Conservation (phyloP, 1,139 yeast species). For the Taphrina sp. region DNA sequence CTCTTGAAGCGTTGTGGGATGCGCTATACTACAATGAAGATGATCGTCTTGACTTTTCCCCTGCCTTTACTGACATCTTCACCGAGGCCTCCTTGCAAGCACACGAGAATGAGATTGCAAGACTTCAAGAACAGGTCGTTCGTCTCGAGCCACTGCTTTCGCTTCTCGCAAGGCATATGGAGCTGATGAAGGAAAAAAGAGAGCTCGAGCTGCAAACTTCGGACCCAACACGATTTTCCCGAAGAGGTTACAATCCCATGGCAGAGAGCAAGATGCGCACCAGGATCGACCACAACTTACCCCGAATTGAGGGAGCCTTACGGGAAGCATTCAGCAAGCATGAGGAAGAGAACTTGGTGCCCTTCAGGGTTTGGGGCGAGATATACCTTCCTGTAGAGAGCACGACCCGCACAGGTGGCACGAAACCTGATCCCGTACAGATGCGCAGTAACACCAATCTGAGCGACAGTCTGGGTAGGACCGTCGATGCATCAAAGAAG, state of each 20-base stretch:
- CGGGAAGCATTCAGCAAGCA: constrained; percentile 52
- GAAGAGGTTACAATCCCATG: constrained; percentile 59
- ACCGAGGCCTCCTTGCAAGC: constrained; percentile 56
- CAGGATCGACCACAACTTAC: constrained; percentile 63
- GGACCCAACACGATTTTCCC: constrained; percentile 76
- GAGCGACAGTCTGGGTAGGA: too few relatives aligned
- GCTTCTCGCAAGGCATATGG: constrained; percentile 56
- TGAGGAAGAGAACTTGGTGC: constrained; percentile 46
- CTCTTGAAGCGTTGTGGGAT: constrained; percentile 63
- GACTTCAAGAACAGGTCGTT: constrained; percentile 54
- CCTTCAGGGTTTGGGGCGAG: constrained; percentile 24
- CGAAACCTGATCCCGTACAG: background rate
- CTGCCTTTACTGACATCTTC: constrained; percentile 47
- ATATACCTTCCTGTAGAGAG: background rate
- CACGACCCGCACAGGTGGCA: background rate
- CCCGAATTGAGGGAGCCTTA: constrained; percentile 58
- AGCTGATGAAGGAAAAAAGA: constrained; percentile 59
- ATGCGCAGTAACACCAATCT: background rate
- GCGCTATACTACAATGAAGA: constrained; percentile 58
- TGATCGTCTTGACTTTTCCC: constrained; percentile 46
- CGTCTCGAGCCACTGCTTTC: constrained; percentile 57
- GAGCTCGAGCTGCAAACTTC: constrained; percentile 67
- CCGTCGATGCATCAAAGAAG: background rate
- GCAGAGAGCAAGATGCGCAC: constrained; percentile 78
- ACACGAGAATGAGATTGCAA: constrained; percentile 63